phyloP scores from a whole-genome alignment of 2,329 filamentous ascomycete species.

The Nigrograna mackinnonii region DNA sequence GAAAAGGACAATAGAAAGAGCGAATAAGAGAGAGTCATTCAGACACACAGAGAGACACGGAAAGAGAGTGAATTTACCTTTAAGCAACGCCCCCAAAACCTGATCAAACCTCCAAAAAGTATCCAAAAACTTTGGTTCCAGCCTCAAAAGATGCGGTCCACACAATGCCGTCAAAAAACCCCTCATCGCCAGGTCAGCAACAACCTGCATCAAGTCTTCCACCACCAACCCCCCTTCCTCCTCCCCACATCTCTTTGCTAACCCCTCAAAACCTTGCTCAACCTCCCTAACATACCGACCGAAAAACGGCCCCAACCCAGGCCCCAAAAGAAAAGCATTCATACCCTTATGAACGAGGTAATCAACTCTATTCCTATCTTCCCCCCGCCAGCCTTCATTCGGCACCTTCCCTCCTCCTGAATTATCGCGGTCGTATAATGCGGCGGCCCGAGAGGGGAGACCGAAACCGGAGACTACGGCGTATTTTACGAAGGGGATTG shows the following conservation, averaged over 20 bases:
- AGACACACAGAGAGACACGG: no score
- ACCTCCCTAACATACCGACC: background rate
- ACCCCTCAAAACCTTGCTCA: no score
- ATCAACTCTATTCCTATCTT: conserved; percentile 2
- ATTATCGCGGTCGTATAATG: conserved; percentile 1
- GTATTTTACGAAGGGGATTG: conserved; percentile 3
- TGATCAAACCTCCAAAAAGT: conserved; percentile 12
- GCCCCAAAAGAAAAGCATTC: background rate
- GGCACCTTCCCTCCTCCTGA: background rate
- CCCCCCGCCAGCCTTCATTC: background rate
- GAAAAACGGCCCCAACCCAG: conserved; percentile 1
- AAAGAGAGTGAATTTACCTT: background rate
- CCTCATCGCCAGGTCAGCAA: conserved; percentile 1
- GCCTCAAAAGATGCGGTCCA: conserved; percentile 6
- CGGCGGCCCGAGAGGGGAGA: background rate
- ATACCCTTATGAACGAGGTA: conserved; percentile 1
- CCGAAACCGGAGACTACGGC: background rate
- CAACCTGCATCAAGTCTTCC: conserved; percentile 5
- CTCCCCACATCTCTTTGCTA: no score
- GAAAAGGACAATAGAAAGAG: no score
- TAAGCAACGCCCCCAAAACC: conserved; percentile 1
- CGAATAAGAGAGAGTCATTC: no score
- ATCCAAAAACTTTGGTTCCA: conserved; percentile 4
- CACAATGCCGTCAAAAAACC: conserved; percentile 7
- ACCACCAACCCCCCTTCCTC: background rate